These are phyloP conservation scores for Boletus tomentosulus DNA, from an alignment of 768 basidiomycete species.

Conservation along the genomic window DNA sequence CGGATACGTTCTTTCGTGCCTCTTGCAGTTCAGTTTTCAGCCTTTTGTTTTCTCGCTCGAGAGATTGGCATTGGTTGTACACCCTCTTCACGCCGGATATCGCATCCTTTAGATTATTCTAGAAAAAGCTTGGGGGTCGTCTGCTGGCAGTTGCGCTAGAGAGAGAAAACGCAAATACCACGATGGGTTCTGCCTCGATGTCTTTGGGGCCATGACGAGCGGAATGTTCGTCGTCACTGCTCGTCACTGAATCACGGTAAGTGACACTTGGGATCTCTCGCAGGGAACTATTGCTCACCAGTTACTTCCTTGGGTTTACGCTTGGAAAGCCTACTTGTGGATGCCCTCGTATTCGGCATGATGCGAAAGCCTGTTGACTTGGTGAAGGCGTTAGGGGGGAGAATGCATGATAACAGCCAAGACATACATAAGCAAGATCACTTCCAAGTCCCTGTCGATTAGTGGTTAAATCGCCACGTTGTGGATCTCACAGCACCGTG, in stretches of 20 bases:
- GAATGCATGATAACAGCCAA: background rate
- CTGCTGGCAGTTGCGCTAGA: background rate
- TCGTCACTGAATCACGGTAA: background rate
- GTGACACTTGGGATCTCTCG: background rate
- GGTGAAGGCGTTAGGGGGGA: background rate
- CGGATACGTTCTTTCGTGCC: background rate
- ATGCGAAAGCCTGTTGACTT: background rate
- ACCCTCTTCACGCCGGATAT: constrained; percentile 10
- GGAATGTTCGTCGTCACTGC: background rate
- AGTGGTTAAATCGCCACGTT: constrained; percentile 43
- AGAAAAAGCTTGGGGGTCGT: background rate
- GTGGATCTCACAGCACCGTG: constrained; percentile 35
- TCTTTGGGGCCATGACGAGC: background rate
- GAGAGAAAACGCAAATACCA: constrained; percentile 3
- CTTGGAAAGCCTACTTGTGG: constrained; percentile 1
- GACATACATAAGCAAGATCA: background rate
- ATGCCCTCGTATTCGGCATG: constrained; percentile 15
- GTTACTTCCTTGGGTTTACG: background rate
- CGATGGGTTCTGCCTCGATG: constrained; percentile 2
- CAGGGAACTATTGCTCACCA: background rate
- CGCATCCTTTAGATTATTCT: constrained; percentile 8
- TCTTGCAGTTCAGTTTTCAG: constrained; percentile 6
- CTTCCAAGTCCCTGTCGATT: constrained; percentile 36
- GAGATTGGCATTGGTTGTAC: constrained; percentile 4
- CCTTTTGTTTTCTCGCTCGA: constrained; percentile 5